Evolutionary conservation across 2,329 filamentous ascomycete genomes (phyloP), one percentile per base, ranked within the genome.

Genomic region (Cladosporium sp.): DNA sequence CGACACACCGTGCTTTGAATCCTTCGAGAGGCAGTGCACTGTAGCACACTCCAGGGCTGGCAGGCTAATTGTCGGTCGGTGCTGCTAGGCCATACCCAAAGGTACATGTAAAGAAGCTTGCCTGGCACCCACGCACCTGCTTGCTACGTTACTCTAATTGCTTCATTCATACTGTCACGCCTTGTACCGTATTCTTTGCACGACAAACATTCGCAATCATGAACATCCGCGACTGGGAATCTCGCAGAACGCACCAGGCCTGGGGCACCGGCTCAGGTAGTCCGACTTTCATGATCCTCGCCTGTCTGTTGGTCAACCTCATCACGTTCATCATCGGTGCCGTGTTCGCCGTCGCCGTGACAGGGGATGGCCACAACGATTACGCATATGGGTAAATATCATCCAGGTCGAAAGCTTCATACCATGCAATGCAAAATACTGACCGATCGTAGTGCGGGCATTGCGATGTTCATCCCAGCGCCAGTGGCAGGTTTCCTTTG

Each of bases 211-310:
- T 20, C 22, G 35, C 35, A 38, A 39, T 30, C 22, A 48, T 48
- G 36, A 48, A 32, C 36, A 22, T 48, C 29, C 45, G 45, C 45
- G 38, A 48, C n/a, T 48, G 38, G 13, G 45, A 48, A 33, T 48
- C 45, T 33, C 45, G 45, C 38, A 18, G 13, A 16, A 48, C 45
- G 13, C 45, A 48, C 18, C 36, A 20, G 27, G 45, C 45, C 12
- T 48, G 45, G 45, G 45, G 45, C 36, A 48, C 45, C 27, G 45
- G 45, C 19, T 48, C 35, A 9, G 45, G 45, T 13, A 48, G 27
- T 27, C 48, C 48, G 13, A 40, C 48, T 15, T 16, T 50, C n/a
- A 43, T 43, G 48, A 25, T 50, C 2, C 33, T 50, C 7, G 16
- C 36, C 4, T 50, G 48, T 29, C 19, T 50, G 4, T 30, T 39